Evolutionary conservation across 495 filamentous ascomycete species (phyloP), one percentile per base, ranked within the genome.

Genomic region (Melanomma pulvis-pyrius): DNA sequence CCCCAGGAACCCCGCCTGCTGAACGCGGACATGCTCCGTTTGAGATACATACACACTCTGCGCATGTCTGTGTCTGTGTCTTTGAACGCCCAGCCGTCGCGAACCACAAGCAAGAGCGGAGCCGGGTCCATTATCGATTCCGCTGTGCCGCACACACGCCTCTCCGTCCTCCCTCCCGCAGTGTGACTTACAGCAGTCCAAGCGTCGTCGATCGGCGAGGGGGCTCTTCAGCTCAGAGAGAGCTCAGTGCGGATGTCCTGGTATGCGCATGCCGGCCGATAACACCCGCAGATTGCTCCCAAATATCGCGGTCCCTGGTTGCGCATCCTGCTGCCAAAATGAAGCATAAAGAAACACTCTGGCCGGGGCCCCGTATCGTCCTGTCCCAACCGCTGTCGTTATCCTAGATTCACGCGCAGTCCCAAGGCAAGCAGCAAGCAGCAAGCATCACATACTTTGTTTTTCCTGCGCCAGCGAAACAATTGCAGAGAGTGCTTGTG

Each of bases 111-210:
- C 39, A 6, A 44, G 39, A 44, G 39, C 39, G 39, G 39, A 12
- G 39, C 39, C 39, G 39, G 39, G 39, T 44, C 39, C 39, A 44
- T 44, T 6, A 44, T 44, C 39, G 39, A 44, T 44, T 44, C 39
- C 39, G 39, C 39, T 44, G 39, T 59, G 36, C 56, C 50, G 34
- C 60, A 26, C 44, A 26, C 44, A 17, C 57, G 50, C 56, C 61
- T 44, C 39, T 12, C 39, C 39, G 39, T 44, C 39, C 9, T 44
- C 39, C 34, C 50, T 50, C 54, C 62, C 44, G 51, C 62, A 48
- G 61, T 63, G 67, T 63, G 62, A 70, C 68, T 63, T 70, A 67
- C 68, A 63, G 61, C 48, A n/a, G 61, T 61, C 67, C 54, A 49
- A 64, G 67, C 61, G 21, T 54, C 36, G 63, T 46, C 62, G 68